Base-by-base conservation (phyloP, 148 eudicot genomes). In the Polygonum aviculare region DNA sequence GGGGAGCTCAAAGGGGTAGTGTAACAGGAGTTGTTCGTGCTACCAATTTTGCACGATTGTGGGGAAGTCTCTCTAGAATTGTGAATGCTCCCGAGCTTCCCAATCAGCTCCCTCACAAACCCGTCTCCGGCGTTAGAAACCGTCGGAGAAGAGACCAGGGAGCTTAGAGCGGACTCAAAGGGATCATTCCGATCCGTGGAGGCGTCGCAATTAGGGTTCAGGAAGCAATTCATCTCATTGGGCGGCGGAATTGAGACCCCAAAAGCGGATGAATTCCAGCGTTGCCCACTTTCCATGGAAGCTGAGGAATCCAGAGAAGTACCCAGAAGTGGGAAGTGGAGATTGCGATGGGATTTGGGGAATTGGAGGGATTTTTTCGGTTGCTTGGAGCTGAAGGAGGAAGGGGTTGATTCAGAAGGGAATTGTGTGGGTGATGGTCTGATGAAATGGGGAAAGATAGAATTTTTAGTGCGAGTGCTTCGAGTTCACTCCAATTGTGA, bases 1-100 rank as follows among this genome's bases (percentile, higher is more conserved):
- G 98, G 98, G 10, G 98, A 93, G 77, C 83, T 90, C 77, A 91
- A 26, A 18, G 98, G 98, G 7, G 98, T 91, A 41, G 59, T 88
- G 55, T 93, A 91, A 77, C 92, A 91, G 7, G 98, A 93, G 80
- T 67, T 84, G 62, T 82, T 84, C 0, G 80, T 78, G 55, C 88
- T 89, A 16, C 78, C 80, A 54, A 75, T 82, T 48, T 67, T 67
- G 54, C 78, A 75, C 3, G 85, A 81, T 18, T 79, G 77, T 0
- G 88, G 84, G 1, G 85, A 82, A 3, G 75, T 69, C 12, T 83
- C 85, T 12, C 52, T 36, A 2, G 90, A 85, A 73, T 84, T 85
- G 79, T 89, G 86, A 2, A 94, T 90, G 80, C 88, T 88, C 15
- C 98, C 98, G 9, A 94, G 78, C 73, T 94, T 81, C 26, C 98